A percentile compares a stretch with the other conserved stretches of the same genome.
Evolutionary conservation across 2,329 filamentous ascomycete species (phyloP).

Genomic region (Triangularia setosa): DNA sequence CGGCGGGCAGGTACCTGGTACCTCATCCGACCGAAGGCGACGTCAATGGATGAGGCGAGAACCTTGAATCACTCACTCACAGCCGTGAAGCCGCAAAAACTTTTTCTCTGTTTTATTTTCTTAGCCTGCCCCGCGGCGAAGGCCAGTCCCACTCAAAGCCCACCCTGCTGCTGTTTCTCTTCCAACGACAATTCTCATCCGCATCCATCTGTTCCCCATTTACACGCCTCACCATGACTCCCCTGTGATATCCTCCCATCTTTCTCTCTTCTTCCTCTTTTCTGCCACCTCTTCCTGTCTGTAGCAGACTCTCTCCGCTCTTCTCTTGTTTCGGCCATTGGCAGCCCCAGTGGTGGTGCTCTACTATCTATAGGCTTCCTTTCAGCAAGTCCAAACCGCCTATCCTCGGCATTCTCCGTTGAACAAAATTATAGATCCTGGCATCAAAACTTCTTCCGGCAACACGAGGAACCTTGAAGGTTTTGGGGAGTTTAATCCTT

Average conservation of each 20-base stretch:
- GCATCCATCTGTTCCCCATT: not conserved
- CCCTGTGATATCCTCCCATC: constrained; percentile 20
- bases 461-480: constrained; percentile 3
- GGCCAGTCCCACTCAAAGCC: constrained; percentile 1
- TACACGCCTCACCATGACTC: constrained; percentile 23
- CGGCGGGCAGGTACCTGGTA: constrained; percentile 5
- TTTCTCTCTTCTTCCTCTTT: constrained; percentile 13
- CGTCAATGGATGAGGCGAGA: constrained; percentile 23
- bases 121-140: constrained; percentile 23
- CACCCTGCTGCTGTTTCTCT: not conserved
- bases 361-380: not conserved
- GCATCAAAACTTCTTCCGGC: constrained; percentile 10
- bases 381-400: constrained; percentile 3
- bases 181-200: not conserved
- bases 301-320: not conserved
- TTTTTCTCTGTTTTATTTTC: constrained; percentile 20
- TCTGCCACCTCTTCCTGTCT: not conserved
- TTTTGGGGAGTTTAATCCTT: constrained; percentile 1
- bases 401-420: constrained; percentile 27
- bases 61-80: constrained; percentile 17
- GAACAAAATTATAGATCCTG: not conserved
- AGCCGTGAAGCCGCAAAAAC: constrained; percentile 17
- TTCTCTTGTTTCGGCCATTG: constrained; percentile 6
- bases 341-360: not conserved
- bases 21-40: constrained; percentile 10